Percentiles rank a stretch among this genome's conserved stretches.
These are phyloP conservation scores for Kazachstania psychrophila DNA, from an alignment of 805 yeast genomes.

Conservation along the genomic window DNA sequence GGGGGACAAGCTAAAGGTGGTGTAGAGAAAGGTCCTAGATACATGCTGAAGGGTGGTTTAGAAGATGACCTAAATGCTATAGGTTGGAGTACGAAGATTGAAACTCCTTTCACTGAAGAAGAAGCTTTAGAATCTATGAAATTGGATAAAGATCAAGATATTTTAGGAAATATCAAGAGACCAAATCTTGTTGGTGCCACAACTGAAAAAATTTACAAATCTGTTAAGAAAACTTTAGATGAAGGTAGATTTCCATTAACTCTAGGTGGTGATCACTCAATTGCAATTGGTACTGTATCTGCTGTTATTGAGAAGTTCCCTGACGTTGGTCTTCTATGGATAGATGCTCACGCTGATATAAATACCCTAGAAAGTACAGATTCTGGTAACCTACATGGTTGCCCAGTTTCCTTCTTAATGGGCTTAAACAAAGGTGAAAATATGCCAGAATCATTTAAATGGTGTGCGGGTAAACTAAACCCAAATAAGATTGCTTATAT, in stretches of 20 bases:
- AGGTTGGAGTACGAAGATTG: conserved; percentile 59
- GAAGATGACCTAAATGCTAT: conserved; percentile 49
- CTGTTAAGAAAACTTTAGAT: conserved; percentile 44
- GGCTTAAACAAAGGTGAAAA: conserved; percentile 56
- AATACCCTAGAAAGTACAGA: conserved; percentile 78
- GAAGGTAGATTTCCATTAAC: conserved; percentile 62
- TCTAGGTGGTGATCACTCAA: conserved; percentile 94
- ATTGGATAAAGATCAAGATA: conserved; percentile 41
- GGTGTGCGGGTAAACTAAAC: conserved; percentile 68
- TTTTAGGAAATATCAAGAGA: conserved; percentile 51
- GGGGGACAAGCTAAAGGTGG: conserved; percentile 95
- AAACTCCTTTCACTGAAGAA: conserved; percentile 44
- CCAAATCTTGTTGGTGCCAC: conserved; percentile 72
- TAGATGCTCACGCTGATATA: conserved; percentile 97
- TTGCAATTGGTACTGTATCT: conserved; percentile 86
- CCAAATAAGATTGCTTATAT: conserved; percentile 76
- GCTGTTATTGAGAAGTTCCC: conserved; percentile 75
- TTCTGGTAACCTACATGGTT: conserved; percentile 91
- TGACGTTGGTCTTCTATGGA: conserved; percentile 86
- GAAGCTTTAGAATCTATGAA: conserved; percentile 34
- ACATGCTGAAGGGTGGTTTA: conserved; percentile 64
- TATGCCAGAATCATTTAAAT: conserved; percentile 58
- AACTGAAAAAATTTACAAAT: conserved; percentile 50
- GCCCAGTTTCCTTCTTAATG: conserved; percentile 86
- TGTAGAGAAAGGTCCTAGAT: conserved; percentile 89